Conservation (phyloP, 73 alveolate genomes). For the Symbiodinium pilosum region DNA sequence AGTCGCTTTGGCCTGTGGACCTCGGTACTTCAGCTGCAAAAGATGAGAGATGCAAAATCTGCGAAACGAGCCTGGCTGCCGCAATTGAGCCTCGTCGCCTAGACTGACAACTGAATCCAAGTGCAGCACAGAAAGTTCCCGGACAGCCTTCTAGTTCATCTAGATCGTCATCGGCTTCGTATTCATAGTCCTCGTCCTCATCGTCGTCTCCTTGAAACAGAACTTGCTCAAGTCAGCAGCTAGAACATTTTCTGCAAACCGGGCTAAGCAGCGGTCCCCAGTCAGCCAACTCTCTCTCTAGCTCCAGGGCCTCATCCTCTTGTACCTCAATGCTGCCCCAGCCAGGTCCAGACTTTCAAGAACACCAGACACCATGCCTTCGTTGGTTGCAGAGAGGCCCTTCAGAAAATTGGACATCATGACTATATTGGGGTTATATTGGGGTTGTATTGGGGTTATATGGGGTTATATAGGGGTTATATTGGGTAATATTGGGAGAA, state of each 20-base stretch:
- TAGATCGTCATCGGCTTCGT: not conserved
- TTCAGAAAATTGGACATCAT: not conserved
- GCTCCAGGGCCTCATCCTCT: constrained; percentile 26
- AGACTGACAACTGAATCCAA: not conserved
- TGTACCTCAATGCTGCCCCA: no score
- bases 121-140: no score
- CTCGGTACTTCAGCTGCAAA: not conserved
- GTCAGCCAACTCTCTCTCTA: constrained; percentile 31
- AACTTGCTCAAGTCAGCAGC: not conserved
- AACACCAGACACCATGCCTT: not conserved
- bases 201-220: not conserved
- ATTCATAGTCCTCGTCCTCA: not conserved
- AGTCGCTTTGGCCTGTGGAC: not conserved
- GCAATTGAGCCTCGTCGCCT: no score
- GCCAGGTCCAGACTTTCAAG: not conserved
- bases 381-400: not conserved
- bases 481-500: no score
- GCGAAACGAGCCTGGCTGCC: no score
- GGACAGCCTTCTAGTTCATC: not conserved
- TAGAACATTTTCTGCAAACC: not conserved
- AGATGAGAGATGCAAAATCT: no score
- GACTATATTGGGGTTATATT: no score
- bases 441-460: no score
- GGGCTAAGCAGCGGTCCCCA: constrained; percentile 34
- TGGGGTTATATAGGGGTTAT: no score